Evolutionary conservation across 2,329 filamentous ascomycete species (phyloP), one percentile per base, ranked within the genome.

Genomic region (Bisporella sp.): DNA sequence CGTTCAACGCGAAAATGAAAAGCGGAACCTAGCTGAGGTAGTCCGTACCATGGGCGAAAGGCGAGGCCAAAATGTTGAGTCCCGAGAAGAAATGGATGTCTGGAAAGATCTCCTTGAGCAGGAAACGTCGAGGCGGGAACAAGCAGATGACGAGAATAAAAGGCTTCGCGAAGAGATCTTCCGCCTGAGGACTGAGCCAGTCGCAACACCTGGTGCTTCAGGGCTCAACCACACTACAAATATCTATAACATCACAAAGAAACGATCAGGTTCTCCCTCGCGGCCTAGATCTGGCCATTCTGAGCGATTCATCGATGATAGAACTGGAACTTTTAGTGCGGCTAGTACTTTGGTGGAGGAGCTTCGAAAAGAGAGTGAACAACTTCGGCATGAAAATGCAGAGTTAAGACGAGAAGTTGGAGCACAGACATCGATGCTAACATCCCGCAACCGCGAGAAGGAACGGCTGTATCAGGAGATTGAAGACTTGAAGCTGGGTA

Each of bases 371-470:
- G 81, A 85, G 60, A 78, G 77, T 50, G 85, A 89, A 55, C 85
- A 95, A 59, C 72, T 97, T 31, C 85, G 88, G 47, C 89, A 92
- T 64, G 92, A 97, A 63, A 97, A 96, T 62, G 89, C 89, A 3
- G 92, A 96, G 66, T 70, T 99, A 32, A 82, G 92, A 48, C 86
- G 91, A 48, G 91, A 97, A 67, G 87, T 97, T 31, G 89, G 91
- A 54, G 93, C 93, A 3, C 93, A 99, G 66, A 95, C 91, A 1
- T 96, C 91, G 0, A 97, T 99, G 89, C 78, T 99, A 33, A 96
- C 92, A 1, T 97, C 93, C 35, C 81, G 93, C 29, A 96, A 96
- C 63, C 86, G 90, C 30, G 93, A 99, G 65, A 95, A 96, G 64
- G 91, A 97, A 65, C 82, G 90, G 5, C 75, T 99, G 6, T 95